Evolutionary conservation across 345 rosid genomes (phyloP).

Genomic region (Eucalyptus viminalis): DNA sequence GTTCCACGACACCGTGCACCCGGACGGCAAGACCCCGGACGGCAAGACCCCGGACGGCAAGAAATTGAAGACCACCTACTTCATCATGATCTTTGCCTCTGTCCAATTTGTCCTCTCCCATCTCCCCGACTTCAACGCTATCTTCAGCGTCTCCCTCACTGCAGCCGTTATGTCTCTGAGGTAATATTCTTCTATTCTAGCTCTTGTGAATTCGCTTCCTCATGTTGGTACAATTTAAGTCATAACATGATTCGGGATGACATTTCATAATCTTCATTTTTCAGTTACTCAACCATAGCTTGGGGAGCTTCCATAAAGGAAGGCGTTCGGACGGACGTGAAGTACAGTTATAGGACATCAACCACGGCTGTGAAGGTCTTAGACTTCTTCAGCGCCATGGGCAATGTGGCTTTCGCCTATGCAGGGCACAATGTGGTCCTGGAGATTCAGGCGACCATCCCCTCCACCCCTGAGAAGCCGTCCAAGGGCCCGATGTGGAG

Average conservation of each 20-base stretch:
- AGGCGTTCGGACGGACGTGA: conserved; percentile 34
- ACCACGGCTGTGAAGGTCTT: conserved; percentile 35
- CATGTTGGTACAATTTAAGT: too few relatives aligned
- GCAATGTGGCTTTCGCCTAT: conserved; percentile 79
- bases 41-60: conserved; percentile 1
- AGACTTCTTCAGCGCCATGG: conserved; percentile 56
- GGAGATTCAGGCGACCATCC: conserved; percentile 88
- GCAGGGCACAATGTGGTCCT: conserved; percentile 80
- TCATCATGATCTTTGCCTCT: too few relatives aligned
- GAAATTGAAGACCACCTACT: not conserved
- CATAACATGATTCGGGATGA: too few relatives aligned
- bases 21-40: not conserved
- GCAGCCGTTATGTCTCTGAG: too few relatives aligned
- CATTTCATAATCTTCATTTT: not conserved
- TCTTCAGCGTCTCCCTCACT: too few relatives aligned
- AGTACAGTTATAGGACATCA: conserved; percentile 34
- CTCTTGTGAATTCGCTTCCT: too few relatives aligned
- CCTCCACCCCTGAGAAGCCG: conserved; percentile 77
- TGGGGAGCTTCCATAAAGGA: conserved; percentile 52
- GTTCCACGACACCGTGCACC: conserved; percentile 29
- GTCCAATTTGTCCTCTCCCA: too few relatives aligned
- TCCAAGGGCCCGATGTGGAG: conserved; percentile 87
- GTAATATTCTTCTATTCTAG: too few relatives aligned
- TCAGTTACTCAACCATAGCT: conserved; percentile 78
- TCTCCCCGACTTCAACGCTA: too few relatives aligned